Evolutionary conservation across 139 green algal genomes (phyloP).

Genomic region (Chlorella vulgaris): DNA sequence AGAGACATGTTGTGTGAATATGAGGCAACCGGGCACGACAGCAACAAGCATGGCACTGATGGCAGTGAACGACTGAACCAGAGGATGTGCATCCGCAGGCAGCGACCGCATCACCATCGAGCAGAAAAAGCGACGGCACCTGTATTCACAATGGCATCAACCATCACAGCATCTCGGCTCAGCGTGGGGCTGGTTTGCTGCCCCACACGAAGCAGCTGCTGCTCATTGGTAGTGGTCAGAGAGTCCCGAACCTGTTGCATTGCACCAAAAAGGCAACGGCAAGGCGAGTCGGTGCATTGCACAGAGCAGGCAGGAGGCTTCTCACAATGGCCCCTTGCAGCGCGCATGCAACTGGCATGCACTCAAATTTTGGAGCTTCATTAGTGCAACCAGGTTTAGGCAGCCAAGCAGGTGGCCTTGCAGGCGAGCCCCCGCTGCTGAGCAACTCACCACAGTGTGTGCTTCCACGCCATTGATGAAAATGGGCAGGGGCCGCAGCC

Average conservation of each 20-base stretch:
- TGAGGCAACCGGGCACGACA: too few species aligned
- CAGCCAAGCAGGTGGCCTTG: not conserved
- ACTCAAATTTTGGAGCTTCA: not conserved
- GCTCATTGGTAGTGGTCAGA: constrained; percentile 80
- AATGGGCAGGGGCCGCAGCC: constrained; percentile 78
- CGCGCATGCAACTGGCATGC: too few species aligned
- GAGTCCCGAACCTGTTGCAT: constrained; percentile 80
- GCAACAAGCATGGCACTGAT: too few species aligned
- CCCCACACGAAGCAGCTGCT: constrained; percentile 40
- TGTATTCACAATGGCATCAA: constrained; percentile 92
- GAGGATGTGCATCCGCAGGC: too few species aligned
- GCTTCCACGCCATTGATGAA: constrained; percentile 96
- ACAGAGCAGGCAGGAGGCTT: not conserved
- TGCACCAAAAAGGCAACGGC: too few species aligned
- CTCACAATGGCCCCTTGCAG: too few species aligned
- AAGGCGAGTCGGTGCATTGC: too few species aligned
- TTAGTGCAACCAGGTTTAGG: not conserved
- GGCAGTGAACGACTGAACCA: too few species aligned
- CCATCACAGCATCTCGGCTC: constrained; percentile 55
- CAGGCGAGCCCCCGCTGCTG: too few species aligned
- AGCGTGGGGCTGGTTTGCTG: constrained; percentile 47
- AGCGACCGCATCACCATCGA: not conserved
- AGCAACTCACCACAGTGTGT: constrained; percentile 92
- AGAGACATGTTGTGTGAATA: not conserved
- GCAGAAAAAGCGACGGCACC: not conserved